Evolutionary conservation across 805 yeast genomes (phyloP).

Genomic region (Candida pseudoglaebosa): DNA sequence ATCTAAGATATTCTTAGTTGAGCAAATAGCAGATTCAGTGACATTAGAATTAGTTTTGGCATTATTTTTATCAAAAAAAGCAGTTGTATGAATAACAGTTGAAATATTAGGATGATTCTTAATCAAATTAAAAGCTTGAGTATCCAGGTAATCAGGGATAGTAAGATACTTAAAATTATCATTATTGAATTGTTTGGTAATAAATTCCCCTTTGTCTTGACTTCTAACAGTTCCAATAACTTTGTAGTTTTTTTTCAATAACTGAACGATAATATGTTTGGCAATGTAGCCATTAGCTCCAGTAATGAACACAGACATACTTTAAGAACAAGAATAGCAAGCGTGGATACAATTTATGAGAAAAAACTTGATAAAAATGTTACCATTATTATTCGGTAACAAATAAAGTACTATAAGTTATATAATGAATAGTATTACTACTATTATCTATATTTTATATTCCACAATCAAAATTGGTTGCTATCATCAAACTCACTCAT

Average conservation of each 20-base stretch:
- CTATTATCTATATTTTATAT: too few species aligned
- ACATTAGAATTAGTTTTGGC: conserved; percentile 18
- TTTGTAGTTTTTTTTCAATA: conserved; percentile 35
- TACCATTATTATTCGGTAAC: too few species aligned
- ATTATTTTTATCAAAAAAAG: conserved; percentile 19
- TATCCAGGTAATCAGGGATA: conserved; percentile 17
- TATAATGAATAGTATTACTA: too few species aligned
- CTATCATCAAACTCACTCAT: too few species aligned
- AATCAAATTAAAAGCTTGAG: conserved; percentile 26
- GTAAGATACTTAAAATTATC: conserved; percentile 19
- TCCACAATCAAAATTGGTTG: too few species aligned
- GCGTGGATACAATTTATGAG: too few species aligned
- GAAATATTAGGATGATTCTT: conserved; percentile 23
- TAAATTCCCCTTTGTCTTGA: conserved; percentile 39
- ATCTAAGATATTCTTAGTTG: conserved; percentile 47
- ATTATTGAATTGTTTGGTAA: conserved; percentile 10
- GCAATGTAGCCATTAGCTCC: conserved; percentile 57
- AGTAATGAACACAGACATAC: conserved; percentile 35
- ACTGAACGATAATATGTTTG: conserved; percentile 39
- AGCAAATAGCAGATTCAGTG: conserved; percentile 40
- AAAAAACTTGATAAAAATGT: too few species aligned
- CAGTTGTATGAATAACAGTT: conserved; percentile 28
- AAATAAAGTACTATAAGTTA: too few species aligned
- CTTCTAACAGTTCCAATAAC: conserved; percentile 53
- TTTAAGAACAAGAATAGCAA: too few species aligned